A percentile compares a stretch with the other conserved stretches of the same genome.
These are phyloP conservation scores for Magnusiomyces suaveolens DNA, from an alignment of 1,139 yeast genomes.

Conservation along the genomic window DNA sequence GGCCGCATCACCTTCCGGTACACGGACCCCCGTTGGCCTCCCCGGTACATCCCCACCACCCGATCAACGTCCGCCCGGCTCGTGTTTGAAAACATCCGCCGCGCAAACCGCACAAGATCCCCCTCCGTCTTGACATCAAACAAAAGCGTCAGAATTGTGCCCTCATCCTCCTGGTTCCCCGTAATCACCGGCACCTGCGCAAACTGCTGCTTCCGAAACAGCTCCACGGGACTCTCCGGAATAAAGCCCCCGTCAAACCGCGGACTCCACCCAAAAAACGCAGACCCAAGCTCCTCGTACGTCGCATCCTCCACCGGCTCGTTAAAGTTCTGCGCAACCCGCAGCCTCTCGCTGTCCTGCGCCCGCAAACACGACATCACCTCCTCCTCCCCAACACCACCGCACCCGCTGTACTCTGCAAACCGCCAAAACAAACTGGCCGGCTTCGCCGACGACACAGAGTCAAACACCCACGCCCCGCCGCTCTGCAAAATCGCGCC, in stretches of 20 bases:
- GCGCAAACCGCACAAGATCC: slow-evolving; percentile 12
- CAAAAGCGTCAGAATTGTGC: slow-evolving; percentile 13
- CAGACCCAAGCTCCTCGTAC: neutral
- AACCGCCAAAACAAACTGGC: slow-evolving; percentile 10
- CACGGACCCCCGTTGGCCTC: neutral
- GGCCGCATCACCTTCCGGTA: neutral
- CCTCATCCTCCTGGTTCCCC: slow-evolving; percentile 19
- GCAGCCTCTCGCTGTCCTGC: slow-evolving; percentile 7
- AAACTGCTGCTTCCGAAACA: slow-evolving; percentile 12
- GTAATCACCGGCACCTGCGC: slow-evolving; percentile 16
- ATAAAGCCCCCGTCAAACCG: slow-evolving; percentile 18
- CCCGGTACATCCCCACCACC: slow-evolving; percentile 9
- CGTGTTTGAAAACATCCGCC: slow-evolving; percentile 10
- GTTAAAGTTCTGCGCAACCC: slow-evolving; percentile 16
- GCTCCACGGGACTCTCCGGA: slow-evolving; percentile 12
- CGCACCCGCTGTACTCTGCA: slow-evolving; percentile 16
- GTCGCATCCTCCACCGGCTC: slow-evolving; percentile 4
- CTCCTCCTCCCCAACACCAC: neutral
- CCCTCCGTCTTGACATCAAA: slow-evolving; percentile 14
- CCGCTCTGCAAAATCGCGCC: slow-evolving; percentile 27
- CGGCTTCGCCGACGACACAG: slow-evolving; percentile 8
- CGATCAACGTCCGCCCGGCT: slow-evolving; percentile 5
- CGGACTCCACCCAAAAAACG: slow-evolving; percentile 17
- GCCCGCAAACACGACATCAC: slow-evolving; percentile 16
- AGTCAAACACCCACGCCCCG: slow-evolving; percentile 5